A percentile compares a stretch with the other conserved stretches of the same genome.
Evolutionary conservation across 345 rosid genomes (phyloP).

Genomic region (Geranium brycei): DNA sequence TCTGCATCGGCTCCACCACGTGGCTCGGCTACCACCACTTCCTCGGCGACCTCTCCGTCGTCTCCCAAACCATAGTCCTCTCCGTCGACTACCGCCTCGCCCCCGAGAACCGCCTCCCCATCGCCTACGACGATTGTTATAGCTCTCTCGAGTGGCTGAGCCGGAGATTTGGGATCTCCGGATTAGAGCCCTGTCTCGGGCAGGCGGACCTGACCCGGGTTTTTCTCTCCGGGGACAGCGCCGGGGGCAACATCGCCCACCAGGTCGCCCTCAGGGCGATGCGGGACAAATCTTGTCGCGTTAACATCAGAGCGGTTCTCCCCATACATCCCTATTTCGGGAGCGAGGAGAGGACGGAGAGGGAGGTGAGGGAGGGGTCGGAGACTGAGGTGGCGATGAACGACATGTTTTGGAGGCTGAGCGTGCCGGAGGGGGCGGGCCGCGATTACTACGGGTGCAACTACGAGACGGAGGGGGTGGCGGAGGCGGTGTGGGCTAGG

Average conservation of each 20-base stretch:
- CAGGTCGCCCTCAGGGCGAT: conserved; percentile 27
- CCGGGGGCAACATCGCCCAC: conserved; percentile 56
- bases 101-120: conserved; percentile 41
- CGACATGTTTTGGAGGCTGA: conserved; percentile 50
- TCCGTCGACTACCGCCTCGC: conserved; percentile 54
- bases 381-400: conserved; percentile 22
- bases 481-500: conserved; percentile 25
- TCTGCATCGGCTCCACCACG: conserved; percentile 46
- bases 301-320: conserved; percentile 14
- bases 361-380: conserved; percentile 24
- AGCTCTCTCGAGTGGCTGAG: conserved; percentile 36
- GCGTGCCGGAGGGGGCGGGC: conserved; percentile 31
- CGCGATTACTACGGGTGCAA: conserved; percentile 47
- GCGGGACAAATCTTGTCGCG: conserved; percentile 8
- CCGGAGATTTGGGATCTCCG: too few relatives aligned
- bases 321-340: conserved; percentile 50
- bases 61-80: conserved; percentile 24
- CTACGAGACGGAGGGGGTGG: conserved; percentile 24
- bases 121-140: conserved; percentile 47
- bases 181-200: conserved; percentile 43
- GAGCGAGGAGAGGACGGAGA: conserved; percentile 37
- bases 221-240: conserved; percentile 51
- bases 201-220: conserved; percentile 27
- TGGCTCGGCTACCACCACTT: conserved; percentile 58
- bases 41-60: conserved; percentile 40